Evolutionary conservation across 2,329 filamentous ascomycete species (phyloP).

Genomic region (Fusarium sp.): DNA sequence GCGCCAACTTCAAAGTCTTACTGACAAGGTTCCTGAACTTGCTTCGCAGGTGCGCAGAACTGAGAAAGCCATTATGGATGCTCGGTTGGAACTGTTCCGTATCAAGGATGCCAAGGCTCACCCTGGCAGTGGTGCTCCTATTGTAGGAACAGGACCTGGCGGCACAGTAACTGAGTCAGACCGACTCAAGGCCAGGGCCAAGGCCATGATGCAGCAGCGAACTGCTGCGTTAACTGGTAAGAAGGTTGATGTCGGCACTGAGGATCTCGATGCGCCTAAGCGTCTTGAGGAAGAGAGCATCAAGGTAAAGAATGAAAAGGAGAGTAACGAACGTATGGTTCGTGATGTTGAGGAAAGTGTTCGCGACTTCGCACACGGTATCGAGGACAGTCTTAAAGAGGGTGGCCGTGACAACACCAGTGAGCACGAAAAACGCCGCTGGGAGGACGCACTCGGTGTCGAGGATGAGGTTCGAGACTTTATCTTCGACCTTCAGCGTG

Average conservation of each 20-base stretch:
- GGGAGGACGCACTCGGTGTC: conserved; percentile 95
- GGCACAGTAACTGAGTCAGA: conserved; percentile 92
- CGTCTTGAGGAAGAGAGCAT: conserved; percentile 89
- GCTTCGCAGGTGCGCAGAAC: conserved; percentile 91
- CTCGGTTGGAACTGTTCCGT: conserved; percentile 90
- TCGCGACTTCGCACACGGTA: conserved; percentile 82
- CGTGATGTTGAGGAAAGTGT: conserved; percentile 97
- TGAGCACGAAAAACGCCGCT: conserved; percentile 91
- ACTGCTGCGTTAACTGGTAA: conserved; percentile 91
- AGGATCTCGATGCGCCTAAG: conserved; percentile 82
- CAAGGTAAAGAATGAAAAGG: conserved; percentile 83
- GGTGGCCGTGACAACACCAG: conserved; percentile 77
- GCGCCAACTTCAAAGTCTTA: conserved; percentile 87
- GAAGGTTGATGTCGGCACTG: conserved; percentile 74
- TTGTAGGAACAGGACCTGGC: conserved; percentile 93
- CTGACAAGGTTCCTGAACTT: conserved; percentile 89
- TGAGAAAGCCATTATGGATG: conserved; percentile 92
- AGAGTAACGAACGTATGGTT: conserved; percentile 96
- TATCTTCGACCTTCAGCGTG: conserved; percentile 94
- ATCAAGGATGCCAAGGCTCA: conserved; percentile 93
- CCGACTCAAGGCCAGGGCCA: conserved; percentile 91
- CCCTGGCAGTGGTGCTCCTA: conserved; percentile 80
- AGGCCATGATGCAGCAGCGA: conserved; percentile 98
- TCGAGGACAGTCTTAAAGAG: conserved; percentile 90
- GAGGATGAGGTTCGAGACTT: conserved; percentile 98